phyloP scores from a whole-genome alignment of 1,284 basidiomycete species.

The Tausonia pullulans region DNA sequence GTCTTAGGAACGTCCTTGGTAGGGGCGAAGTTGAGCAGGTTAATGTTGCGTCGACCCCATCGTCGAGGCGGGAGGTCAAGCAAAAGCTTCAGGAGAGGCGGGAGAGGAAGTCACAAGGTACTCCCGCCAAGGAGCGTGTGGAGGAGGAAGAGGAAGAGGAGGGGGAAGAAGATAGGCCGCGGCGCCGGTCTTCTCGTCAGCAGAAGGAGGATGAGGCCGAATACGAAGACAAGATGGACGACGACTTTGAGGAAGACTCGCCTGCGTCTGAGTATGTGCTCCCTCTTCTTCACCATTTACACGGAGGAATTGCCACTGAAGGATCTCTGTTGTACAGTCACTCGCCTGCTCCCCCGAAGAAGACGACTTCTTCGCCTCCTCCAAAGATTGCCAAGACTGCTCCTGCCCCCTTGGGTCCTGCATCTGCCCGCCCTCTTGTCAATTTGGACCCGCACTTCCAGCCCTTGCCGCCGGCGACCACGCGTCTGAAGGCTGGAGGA shows the following conservation, averaged over 20 bases:
- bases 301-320: no score
- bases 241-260: neutral
- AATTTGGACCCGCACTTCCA: slow-evolving; percentile 1
- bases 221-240: neutral
- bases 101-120: no score
- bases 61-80: no score
- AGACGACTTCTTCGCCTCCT: neutral
- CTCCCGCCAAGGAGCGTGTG: no score
- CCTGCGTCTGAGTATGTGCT: neutral
- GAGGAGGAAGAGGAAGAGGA: neutral
- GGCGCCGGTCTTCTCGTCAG: neutral
- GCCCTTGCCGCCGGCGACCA: neutral
- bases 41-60: no score
- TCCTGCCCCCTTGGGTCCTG: neutral
- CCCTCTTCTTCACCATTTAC: no score
- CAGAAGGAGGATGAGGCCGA: neutral
- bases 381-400: neutral
- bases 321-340: no score
- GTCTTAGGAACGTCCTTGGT: neutral
- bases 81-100: no score
- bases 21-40: neutral
- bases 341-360: no score
- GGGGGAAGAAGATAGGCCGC: neutral
- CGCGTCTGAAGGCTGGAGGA: slow-evolving; percentile 15
- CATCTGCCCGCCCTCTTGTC: neutral